Evolutionary conservation across 2,329 filamentous ascomycete genomes (phyloP), one percentile per base, ranked within the genome.

Genomic region (Arthrocladium fulminans): DNA sequence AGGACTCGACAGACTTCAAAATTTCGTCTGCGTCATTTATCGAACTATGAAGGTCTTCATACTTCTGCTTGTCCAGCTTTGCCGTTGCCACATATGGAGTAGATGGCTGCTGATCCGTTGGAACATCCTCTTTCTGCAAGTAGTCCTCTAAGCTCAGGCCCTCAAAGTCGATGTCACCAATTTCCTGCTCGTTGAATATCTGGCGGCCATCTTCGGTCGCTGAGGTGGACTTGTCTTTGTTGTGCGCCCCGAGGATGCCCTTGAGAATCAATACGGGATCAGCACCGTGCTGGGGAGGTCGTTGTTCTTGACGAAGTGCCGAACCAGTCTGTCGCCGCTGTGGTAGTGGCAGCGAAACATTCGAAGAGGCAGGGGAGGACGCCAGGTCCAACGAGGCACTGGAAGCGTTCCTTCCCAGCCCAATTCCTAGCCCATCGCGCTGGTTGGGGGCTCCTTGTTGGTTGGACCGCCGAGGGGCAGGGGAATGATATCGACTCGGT

Each of bases 11-110:
- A 0, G 89, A 95, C 65, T 83, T 86, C 39, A 97, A 76, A 44
- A 97, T 87, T 63, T 94, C 85, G 66, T 98, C 92, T 69, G 90
- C 98, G 44, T 87, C 70, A 34, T 74, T 61, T 60, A 98, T 97
- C 3, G 89, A 94, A 60, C 78, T 80, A 67, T 97, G 92, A 35
- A 98, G 74, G 49, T 94, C 88, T 65, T 96, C 84, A 59, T 94
- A 94, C 60, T 84, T 89, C 60, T 83, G 74, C 64, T 84, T 86
- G 56, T 95, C 87, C 55, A 77, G 77, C 65, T 92, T 84, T 64
- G 88, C 48, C 13, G 41, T 46, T n/a, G 45, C 35, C 9, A 41
- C 22, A 15, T 42, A 29, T 81, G 58, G 74, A 88, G 84, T 88
- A 69, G 85, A 80, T 51, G 79, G 68, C 43, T 80, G 81, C 64